Percentiles rank a stretch among this genome's conserved stretches.
Evolutionary conservation across 768 basidiomycete genomes (phyloP).

Genomic region (Tulasnella calospora): DNA sequence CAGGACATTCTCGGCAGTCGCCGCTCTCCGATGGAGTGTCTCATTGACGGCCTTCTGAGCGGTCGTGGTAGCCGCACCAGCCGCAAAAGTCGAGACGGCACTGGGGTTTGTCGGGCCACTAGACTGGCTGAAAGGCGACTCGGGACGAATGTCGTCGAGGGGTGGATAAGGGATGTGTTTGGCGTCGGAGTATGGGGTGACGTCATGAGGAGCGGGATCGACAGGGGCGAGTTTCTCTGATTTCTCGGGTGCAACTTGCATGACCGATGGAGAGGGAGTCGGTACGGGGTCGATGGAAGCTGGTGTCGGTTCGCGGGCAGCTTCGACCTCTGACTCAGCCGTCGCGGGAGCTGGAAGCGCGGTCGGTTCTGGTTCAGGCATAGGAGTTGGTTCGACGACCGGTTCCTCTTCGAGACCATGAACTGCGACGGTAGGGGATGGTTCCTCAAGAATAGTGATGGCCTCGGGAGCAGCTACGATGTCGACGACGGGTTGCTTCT

Average conservation of each 20-base stretch:
- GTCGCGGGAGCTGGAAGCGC: background rate
- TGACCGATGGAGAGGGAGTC: background rate
- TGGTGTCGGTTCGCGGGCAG: background rate
- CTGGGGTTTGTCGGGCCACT: background rate
- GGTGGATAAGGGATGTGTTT: background rate
- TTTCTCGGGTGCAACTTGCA: background rate
- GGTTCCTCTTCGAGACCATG: background rate
- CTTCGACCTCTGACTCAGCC: background rate
- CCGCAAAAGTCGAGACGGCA: background rate
- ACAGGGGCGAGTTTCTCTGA: slow-evolving; percentile 1
- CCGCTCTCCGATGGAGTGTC: background rate
- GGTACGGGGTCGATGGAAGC: background rate
- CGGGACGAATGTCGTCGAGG: background rate
- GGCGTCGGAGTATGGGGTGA: background rate
- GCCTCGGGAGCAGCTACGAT: background rate
- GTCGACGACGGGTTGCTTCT: background rate
- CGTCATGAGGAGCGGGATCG: slow-evolving; percentile 3
- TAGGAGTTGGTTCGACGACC: background rate
- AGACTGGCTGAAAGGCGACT: background rate
- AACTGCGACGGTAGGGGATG: background rate
- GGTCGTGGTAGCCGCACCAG: background rate
- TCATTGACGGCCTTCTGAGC: background rate
- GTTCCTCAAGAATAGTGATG: background rate
- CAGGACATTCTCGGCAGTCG: background rate
- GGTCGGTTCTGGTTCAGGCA: background rate